A percentile compares a stretch with the other conserved stretches of the same genome.
Evolutionary conservation across 2,329 filamentous ascomycete genomes (phyloP).

Genomic region (Colletotrichum musicola): DNA sequence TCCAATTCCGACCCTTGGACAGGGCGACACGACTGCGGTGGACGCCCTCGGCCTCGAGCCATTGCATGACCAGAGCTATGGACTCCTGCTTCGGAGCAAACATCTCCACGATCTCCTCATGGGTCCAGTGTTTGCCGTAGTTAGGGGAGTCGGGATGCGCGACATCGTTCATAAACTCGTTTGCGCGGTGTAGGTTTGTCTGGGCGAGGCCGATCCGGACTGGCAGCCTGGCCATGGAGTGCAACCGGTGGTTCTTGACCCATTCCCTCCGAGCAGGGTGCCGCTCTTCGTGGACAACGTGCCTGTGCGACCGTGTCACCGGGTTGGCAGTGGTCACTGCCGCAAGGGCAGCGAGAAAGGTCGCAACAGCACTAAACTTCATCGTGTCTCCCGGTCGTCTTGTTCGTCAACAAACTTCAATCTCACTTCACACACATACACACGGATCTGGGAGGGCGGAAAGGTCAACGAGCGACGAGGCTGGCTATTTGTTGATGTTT

Average conservation of each 20-base stretch:
- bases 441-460: not conserved
- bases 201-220: slow-evolving; percentile 41
- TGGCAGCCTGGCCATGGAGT: slow-evolving; percentile 33
- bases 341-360: slow-evolving; percentile 29
- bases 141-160: slow-evolving; percentile 55
- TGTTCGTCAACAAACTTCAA: slow-evolving; percentile 25
- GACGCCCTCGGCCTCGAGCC: slow-evolving; percentile 68
- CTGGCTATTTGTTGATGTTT: slow-evolving; percentile 36
- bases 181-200: slow-evolving; percentile 38
- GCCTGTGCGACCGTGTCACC: slow-evolving; percentile 35
- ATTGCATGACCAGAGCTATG: slow-evolving; percentile 63
- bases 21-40: slow-evolving; percentile 59
- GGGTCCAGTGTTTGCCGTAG: slow-evolving; percentile 62
- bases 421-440: slow-evolving; percentile 22
- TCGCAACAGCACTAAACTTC: slow-evolving; percentile 34
- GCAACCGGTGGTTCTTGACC: slow-evolving; percentile 35
- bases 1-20: slow-evolving; percentile 65
- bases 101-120: slow-evolving; percentile 55
- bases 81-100: slow-evolving; percentile 59
- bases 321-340: slow-evolving; percentile 32
- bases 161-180: slow-evolving; percentile 41
- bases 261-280: slow-evolving; percentile 38
- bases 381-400: slow-evolving; percentile 32
- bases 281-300: slow-evolving; percentile 40
- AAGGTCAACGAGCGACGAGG: slow-evolving; percentile 25